Base-by-base conservation (phyloP, 2,329 filamentous ascomycete species). In the Cordyceps militaris region DNA sequence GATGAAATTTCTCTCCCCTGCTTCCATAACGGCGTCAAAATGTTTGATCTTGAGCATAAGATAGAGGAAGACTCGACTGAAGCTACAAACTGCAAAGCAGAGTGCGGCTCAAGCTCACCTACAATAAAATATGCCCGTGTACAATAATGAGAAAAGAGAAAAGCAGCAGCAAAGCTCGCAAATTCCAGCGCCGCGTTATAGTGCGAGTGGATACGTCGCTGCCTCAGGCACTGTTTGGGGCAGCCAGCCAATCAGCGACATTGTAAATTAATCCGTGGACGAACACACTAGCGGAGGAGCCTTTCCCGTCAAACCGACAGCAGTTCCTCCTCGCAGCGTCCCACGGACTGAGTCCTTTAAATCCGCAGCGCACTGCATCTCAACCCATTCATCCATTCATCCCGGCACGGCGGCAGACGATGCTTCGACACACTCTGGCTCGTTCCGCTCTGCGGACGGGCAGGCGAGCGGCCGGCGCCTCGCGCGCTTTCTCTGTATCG, bases 401-500 rank as follows among this genome's bases (percentile, higher is more conserved):
- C n/a, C 77, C 76, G 77, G 79, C 77, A 76, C 78, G 79, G 79
- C 79, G 79, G 78, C 74, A 36, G 19, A 84, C 78, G 75, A 87
- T 87, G 84, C 79, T 87, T 75, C 82, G 84, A 79, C 80, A 84
- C 71, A 78, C 81, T 76, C 75, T 87, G 73, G 81, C 82, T 76
- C 83, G 83, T 77, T 84, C 84, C 79, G 80, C 83, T 76, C 82
- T 82, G 79, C 82, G 83, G 81, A 79, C 80, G 68, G 76, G 81
- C 75, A 79, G 78, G 71, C 79, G 78, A 70, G 76, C 76, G 70
- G 76, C 75, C 73, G 76, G 74, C 72, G 83, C 83, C 75, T 80
- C 85, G 73, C 86, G 91, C 77, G 79, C 88, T 69, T 96, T 99
- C 80, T 83, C 88, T 76, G 88, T 87, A 68, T 91, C 89, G 66